Base-by-base conservation (phyloP, 495 filamentous ascomycete species). In the Neurospora terricola region DNA sequence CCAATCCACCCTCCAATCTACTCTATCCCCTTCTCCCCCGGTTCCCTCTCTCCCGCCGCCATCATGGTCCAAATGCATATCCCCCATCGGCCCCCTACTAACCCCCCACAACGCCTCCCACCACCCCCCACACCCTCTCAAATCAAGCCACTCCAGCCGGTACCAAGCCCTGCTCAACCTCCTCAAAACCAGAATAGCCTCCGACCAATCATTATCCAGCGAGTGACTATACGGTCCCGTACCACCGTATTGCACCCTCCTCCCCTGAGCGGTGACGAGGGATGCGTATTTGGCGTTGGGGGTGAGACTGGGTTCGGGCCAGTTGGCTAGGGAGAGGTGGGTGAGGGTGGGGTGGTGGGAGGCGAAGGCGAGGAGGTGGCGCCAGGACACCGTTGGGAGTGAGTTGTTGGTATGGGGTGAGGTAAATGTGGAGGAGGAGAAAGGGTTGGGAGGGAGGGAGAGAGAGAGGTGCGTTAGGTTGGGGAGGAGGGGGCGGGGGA, bases 71-170 rank as follows among this genome's bases (percentile, higher is more conserved):
- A 23, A 59, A 59, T 39, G 38, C 38, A 39, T 39, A 39, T 59
- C 54, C 23, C 54, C 54, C 21, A 14, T 23, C 21, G 54, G 54
- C 12, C 23, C 54, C 54, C 54, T 34, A 27, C 11, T 62, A 2
- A 30, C 12, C 0, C 74, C 77, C 69, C 75, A 79, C 59, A 97
- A 80, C 1, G 91, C 92, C 5, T 82, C 80, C 38, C 88, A 78
- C 94, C 94, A 97, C 18, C 86, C 84, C 0, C 80, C 81, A 79
- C 94, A 97, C 18, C 93, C 93, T 73, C 91, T 92, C 16, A 97
- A 81, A 77, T 96, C 93, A 0, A 97, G 86, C 81, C 90, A 94
- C 78, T 92, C 88, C 2, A 97, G 84, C 66, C 88, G 87, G 77
- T 94, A 93, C 1, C 91, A 87, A 14, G 81, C 83, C 36, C 84